phyloP scores from a whole-genome alignment of 176 grass and related monocot species.

The Phyllostachys edulis region DNA sequence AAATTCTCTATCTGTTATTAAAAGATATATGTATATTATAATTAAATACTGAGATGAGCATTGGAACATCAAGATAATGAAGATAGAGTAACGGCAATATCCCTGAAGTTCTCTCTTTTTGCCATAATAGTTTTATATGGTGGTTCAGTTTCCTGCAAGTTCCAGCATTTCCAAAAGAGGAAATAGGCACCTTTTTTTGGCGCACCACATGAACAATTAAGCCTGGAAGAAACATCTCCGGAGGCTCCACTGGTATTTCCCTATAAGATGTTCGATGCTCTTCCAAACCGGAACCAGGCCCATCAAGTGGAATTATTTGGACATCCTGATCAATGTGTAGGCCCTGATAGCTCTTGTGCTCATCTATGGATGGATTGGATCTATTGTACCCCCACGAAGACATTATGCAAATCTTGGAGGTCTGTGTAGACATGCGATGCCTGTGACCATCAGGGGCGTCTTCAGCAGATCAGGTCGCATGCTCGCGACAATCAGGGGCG shows the following conservation, averaged over 20 bases:
- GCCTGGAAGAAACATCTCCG: constrained; percentile 87
- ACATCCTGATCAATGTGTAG: constrained; percentile 30
- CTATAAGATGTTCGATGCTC: constrained; percentile 40
- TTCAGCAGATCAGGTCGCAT: constrained; percentile 70
- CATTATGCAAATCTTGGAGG: constrained; percentile 41
- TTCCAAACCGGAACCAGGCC: constrained; percentile 36
- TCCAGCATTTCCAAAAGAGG: constrained; percentile 92
- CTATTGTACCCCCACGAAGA: constrained; percentile 21
- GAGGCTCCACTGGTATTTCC: constrained; percentile 64
- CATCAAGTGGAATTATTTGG: constrained; percentile 41
- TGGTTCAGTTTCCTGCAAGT: constrained; percentile 43
- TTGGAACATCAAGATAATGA: constrained; percentile 2
- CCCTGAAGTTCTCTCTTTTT: constrained; percentile 73
- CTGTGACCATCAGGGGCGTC: no score
- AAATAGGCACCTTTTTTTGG: constrained; percentile 58
- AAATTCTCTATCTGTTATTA: constrained; percentile 74
- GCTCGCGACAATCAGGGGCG: constrained; percentile 74
- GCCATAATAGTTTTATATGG: constrained; percentile 77
- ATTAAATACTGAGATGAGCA: background rate
- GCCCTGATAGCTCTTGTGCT: constrained; percentile 23
- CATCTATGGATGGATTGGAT: constrained; percentile 30
- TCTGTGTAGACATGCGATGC: no score
- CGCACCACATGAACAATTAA: constrained; percentile 79
- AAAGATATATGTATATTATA: constrained; percentile 5
- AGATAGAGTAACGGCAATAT: constrained; percentile 58